Evolutionary conservation across 2,329 filamentous ascomycete species (phyloP), one percentile per base, ranked within the genome.

Genomic region (Exutisphaerella laricina): DNA sequence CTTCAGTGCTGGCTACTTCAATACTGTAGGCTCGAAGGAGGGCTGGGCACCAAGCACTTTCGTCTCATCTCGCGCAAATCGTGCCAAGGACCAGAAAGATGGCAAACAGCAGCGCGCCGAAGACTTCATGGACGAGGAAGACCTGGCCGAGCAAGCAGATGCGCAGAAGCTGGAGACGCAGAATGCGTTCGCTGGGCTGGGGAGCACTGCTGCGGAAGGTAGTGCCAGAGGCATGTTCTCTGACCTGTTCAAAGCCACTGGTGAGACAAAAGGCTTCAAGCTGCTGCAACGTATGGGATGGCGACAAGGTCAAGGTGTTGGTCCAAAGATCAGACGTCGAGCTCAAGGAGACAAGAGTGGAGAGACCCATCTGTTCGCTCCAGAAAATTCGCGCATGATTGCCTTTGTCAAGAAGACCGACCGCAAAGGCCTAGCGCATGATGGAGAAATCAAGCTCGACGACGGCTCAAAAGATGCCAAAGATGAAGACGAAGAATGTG

Each of bases 91-190:
- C 69, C 73, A 70, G 23, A 46, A 71, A n/a, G 73, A 77, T 49
- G 61, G 44, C 21, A 49, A 50, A 32, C 66, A 75, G 49, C 81
- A 85, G 61, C 79, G 82, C 35, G 78, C 81, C 1, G 88, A 97
- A 64, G 89, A 97, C 60, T 97, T 89, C 57, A 98, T 98, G 92
- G 92, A 98, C 58, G 90, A 95, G 30, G 92, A 98, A 63, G 92
- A 98, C 65, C 71, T 94, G 23, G 85, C 84, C 5, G 88, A 95
- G 62, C 85, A 83, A 0, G 87, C 85, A 45, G 88, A 95, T 65
- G 75, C 84, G 2, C 79, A 82, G 57, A 77, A 77, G 48, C 68
- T 96, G 23, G 78, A 90, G 56, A 94, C 85, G 0, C 74, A 79
- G 0, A 74, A 80, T 40, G 77, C 75, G 0, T 96, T 92, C 63